Evolutionary conservation across 2,329 filamentous ascomycete species (phyloP).

Genomic region (Colletotrichum theobromicola): DNA sequence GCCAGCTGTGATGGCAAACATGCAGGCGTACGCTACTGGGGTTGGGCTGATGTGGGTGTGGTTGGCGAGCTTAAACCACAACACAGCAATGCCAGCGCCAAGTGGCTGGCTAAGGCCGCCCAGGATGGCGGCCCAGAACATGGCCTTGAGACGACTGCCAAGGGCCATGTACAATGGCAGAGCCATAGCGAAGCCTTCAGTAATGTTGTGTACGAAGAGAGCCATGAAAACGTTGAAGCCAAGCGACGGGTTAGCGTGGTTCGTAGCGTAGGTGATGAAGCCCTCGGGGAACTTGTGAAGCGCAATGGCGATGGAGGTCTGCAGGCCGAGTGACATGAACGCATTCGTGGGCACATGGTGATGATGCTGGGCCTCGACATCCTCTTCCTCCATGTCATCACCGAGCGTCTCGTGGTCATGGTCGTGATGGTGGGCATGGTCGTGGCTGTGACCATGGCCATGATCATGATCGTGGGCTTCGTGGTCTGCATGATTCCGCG

Average conservation of each 20-base stretch:
- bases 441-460: conserved; percentile 20
- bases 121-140: conserved; percentile 81
- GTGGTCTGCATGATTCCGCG: conserved; percentile 26
- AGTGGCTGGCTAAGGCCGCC: conserved; percentile 88
- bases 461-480: conserved; percentile 27
- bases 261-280: conserved; percentile 93
- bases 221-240: conserved; percentile 94
- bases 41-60: conserved; percentile 54
- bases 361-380: conserved; percentile 71
- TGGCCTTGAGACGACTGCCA: conserved; percentile 78
- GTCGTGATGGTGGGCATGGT: neutral
- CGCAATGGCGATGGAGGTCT: conserved; percentile 93
- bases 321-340: conserved; percentile 92
- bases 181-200: conserved; percentile 94
- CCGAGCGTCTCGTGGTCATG: conserved; percentile 26
- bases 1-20: conserved; percentile 89
- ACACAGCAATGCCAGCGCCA: conserved; percentile 81
- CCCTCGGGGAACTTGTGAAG: conserved; percentile 93
- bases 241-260: conserved; percentile 89
- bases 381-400: conserved; percentile 35
- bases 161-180: conserved; percentile 92
- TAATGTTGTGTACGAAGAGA: conserved; percentile 97
- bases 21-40: conserved; percentile 71
- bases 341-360: conserved; percentile 95
- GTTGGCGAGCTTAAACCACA: conserved; percentile 81